phyloP scores from a whole-genome alignment of 495 filamentous ascomycete species.

The Penicillium antarcticum region DNA sequence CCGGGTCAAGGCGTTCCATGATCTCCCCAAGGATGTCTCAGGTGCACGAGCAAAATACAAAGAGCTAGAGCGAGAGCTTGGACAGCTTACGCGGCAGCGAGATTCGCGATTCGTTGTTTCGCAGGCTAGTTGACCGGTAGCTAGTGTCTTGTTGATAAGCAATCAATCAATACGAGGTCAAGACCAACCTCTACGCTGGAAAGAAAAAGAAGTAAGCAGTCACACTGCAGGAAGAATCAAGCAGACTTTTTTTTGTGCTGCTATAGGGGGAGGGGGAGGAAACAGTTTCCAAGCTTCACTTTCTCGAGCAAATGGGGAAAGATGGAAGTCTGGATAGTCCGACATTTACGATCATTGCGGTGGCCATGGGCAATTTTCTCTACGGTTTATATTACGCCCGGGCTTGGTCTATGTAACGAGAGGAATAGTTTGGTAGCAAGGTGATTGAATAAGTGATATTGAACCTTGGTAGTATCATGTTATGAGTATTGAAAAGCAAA shows the following conservation, averaged over 20 bases:
- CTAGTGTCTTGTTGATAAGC: neutral
- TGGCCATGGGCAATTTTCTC: neutral
- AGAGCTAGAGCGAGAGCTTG: conserved; percentile 57
- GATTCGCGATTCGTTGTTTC: conserved; percentile 71
- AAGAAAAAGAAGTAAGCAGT: too few relatives aligned
- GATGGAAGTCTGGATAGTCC: too few relatives aligned
- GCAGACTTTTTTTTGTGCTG: too few relatives aligned
- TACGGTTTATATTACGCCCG: neutral
- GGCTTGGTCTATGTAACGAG: neutral
- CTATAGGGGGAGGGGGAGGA: too few relatives aligned
- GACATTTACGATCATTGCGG: too few relatives aligned
- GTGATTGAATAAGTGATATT: too few relatives aligned
- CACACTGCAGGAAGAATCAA: too few relatives aligned
- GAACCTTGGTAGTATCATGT: too few relatives aligned
- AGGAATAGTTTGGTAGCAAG: neutral
- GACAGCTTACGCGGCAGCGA: conserved; percentile 51
- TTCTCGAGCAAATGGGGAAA: too few relatives aligned
- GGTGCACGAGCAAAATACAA: conserved; percentile 65
- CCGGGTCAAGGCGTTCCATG: conserved; percentile 57
- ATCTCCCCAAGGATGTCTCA: conserved; percentile 66
- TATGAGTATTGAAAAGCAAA: conserved; percentile 8
- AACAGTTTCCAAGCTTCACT: too few relatives aligned
- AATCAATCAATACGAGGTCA: too few relatives aligned
- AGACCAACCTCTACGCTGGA: too few relatives aligned
- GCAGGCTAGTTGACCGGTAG: conserved; percentile 35